A percentile compares a stretch with the other conserved stretches of the same genome.
These are phyloP conservation scores for Eucalyptus tenuipes DNA, from an alignment of 345 rosid species.

Conservation along the genomic window DNA sequence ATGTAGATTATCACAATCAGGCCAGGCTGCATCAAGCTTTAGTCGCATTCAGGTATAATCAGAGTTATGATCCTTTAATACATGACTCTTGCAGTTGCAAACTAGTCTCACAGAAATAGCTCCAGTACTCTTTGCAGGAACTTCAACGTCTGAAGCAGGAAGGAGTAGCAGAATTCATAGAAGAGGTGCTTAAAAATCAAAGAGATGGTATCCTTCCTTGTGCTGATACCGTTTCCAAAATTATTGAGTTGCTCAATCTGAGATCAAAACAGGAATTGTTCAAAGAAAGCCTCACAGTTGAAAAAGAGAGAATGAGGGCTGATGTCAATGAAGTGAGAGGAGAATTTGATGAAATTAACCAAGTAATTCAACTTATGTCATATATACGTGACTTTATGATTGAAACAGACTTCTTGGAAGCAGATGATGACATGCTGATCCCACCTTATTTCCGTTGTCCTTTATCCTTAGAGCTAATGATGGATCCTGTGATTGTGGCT, in stretches of 20 bases:
- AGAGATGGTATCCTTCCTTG: constrained; percentile 33
- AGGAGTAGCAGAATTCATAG: constrained; percentile 27
- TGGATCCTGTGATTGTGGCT: constrained; percentile 88
- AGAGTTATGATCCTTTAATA: not conserved
- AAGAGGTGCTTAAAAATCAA: constrained; percentile 34
- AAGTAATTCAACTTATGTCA: constrained; percentile 41
- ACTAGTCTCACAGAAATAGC: constrained; percentile 10
- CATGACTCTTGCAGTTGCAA: not conserved
- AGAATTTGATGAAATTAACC: constrained; percentile 23
- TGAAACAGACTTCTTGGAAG: constrained; percentile 36
- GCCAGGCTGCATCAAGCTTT: constrained; percentile 28
- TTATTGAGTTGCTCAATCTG: constrained; percentile 48
- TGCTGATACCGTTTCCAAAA: constrained; percentile 28
- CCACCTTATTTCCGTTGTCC: constrained; percentile 88
- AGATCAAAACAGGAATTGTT: constrained; percentile 53
- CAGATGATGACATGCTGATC: constrained; percentile 38
- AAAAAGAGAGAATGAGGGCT: constrained; percentile 52
- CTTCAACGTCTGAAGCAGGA: constrained; percentile 37
- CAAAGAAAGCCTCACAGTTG: constrained; percentile 74
- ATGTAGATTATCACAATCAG: constrained; percentile 29
- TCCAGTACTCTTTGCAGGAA: constrained; percentile 62
- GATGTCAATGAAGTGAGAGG: constrained; percentile 19
- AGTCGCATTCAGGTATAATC: constrained; percentile 47
- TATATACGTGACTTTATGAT: constrained; percentile 62
- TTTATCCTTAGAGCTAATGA: constrained; percentile 79